A percentile compares a stretch with the other conserved stretches of the same genome.
Conservation (phyloP, 495 filamentous ascomycete genomes). For the Penicillium desertorum region DNA sequence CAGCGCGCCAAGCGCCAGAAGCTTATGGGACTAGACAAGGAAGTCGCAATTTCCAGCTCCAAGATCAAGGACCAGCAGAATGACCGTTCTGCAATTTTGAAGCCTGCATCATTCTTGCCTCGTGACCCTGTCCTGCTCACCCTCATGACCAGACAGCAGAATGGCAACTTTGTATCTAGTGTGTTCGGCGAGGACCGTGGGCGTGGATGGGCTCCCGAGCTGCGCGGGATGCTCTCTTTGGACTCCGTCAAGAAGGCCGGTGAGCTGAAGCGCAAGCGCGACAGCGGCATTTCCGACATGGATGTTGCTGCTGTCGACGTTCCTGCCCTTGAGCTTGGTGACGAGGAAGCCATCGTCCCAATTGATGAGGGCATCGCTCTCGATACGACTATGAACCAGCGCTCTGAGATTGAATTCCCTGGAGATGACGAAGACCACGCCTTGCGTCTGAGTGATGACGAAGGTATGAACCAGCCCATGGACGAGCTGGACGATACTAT, state of each 20-base stretch:
- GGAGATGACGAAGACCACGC: constrained; percentile 54
- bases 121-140: constrained; percentile 82
- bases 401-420: constrained; percentile 60
- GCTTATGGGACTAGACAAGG: constrained; percentile 65
- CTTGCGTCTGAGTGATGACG: constrained; percentile 53
- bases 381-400: constrained; percentile 51
- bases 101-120: constrained; percentile 73
- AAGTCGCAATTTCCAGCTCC: constrained; percentile 56
- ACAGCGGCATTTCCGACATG: constrained; percentile 80
- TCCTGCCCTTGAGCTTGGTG: constrained; percentile 68
- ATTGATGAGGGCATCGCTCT: constrained; percentile 52
- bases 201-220: constrained; percentile 83
- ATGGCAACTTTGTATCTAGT: constrained; percentile 78
- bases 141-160: constrained; percentile 86
- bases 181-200: constrained; percentile 74
- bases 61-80: constrained; percentile 77
- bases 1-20: constrained; percentile 76
- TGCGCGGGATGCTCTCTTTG: constrained; percentile 79
- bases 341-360: constrained; percentile 55
- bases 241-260: constrained; percentile 73
- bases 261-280: constrained; percentile 91
- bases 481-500: constrained; percentile 78
- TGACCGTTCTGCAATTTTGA: constrained; percentile 77
- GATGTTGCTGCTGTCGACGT: constrained; percentile 63
- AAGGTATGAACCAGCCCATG: constrained; percentile 41